These are phyloP conservation scores for Xylaria acuta DNA, from an alignment of 495 filamentous ascomycete species.

Conservation along the genomic window DNA sequence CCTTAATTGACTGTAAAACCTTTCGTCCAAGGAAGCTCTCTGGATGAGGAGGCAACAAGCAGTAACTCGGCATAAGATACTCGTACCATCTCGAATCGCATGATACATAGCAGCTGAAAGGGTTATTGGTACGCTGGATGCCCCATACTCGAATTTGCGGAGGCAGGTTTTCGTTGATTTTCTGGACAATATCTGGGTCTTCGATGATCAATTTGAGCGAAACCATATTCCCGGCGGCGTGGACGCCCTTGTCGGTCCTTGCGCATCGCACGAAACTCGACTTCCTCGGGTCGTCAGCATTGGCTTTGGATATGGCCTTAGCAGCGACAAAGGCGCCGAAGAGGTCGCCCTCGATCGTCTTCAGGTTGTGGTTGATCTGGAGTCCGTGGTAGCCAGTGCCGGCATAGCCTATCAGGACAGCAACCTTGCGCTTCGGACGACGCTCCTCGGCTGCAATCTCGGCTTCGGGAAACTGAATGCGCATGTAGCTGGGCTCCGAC, in stretches of 20 bases:
- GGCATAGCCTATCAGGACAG: slow-evolving; percentile 91
- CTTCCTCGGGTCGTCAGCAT: slow-evolving; percentile 95
- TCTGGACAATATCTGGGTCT: slow-evolving; percentile 82
- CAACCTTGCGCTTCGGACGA: slow-evolving; percentile 92
- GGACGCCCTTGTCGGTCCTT: slow-evolving; percentile 96
- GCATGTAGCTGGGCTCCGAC: slow-evolving; percentile 56
- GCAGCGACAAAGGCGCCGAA: slow-evolving; percentile 89
- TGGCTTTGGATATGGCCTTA: slow-evolving; percentile 93
- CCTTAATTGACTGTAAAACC: slow-evolving; percentile 72
- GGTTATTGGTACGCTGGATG: slow-evolving; percentile 78
- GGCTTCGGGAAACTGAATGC: slow-evolving; percentile 58
- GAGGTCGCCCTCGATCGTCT: slow-evolving; percentile 96
- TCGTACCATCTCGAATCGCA: slow-evolving; percentile 96
- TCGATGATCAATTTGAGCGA: slow-evolving; percentile 96
- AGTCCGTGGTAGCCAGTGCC: slow-evolving; percentile 98
- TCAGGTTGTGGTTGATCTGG: slow-evolving; percentile 79
- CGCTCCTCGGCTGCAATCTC: slow-evolving; percentile 86
- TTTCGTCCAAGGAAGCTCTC: slow-evolving; percentile 82
- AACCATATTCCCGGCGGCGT: slow-evolving; percentile 95
- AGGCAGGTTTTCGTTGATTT: slow-evolving; percentile 85
- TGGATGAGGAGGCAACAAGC: slow-evolving; percentile 90
- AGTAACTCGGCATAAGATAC: slow-evolving; percentile 90
- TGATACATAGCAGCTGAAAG: slow-evolving; percentile 89
- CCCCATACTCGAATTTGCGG: slow-evolving; percentile 95
- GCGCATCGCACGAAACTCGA: slow-evolving; percentile 93